These are phyloP conservation scores for Colletotrichum agaves DNA, from an alignment of 2,329 filamentous ascomycete genomes.

Conservation along the genomic window DNA sequence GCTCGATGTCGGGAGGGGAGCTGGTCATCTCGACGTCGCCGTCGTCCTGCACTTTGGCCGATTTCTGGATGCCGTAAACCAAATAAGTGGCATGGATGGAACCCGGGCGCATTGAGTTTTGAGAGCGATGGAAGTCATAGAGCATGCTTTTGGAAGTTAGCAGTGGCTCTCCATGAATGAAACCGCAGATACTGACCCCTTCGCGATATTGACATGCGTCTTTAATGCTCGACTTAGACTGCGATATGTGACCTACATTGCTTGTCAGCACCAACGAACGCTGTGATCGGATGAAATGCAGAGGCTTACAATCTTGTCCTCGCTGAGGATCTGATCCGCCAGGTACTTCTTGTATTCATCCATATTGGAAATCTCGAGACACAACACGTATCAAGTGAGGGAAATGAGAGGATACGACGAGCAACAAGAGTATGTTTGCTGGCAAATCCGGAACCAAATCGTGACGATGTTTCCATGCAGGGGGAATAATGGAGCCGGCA, in stretches of 20 bases:
- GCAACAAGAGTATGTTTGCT: too few relatives aligned
- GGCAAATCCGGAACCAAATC: not conserved
- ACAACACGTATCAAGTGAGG: too few relatives aligned
- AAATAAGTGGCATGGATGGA: constrained; percentile 94
- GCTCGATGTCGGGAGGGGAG: constrained; percentile 68
- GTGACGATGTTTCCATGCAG: constrained; percentile 6
- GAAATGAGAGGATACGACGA: too few relatives aligned
- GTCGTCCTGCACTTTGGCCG: constrained; percentile 55
- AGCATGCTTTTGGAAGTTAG: constrained; percentile 78
- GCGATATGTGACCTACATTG: constrained; percentile 82
- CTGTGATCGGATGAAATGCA: not conserved
- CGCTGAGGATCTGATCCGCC: constrained; percentile 79
- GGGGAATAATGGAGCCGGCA: not conserved
- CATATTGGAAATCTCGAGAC: constrained; percentile 49
- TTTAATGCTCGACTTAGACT: constrained; percentile 83
- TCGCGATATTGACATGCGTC: constrained; percentile 87
- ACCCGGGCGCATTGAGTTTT: constrained; percentile 78
- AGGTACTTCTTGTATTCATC: constrained; percentile 77
- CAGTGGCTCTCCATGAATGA: constrained; percentile 13
- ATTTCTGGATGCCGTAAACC: constrained; percentile 74
- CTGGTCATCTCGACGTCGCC: constrained; percentile 77
- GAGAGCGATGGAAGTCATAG: constrained; percentile 83
- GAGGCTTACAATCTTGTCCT: constrained; percentile 74
- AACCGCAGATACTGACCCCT: constrained; percentile 71
- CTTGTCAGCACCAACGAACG: constrained; percentile 29